Conservation (phyloP, 1,284 basidiomycete species). For the Cryptococcus sp. region DNA sequence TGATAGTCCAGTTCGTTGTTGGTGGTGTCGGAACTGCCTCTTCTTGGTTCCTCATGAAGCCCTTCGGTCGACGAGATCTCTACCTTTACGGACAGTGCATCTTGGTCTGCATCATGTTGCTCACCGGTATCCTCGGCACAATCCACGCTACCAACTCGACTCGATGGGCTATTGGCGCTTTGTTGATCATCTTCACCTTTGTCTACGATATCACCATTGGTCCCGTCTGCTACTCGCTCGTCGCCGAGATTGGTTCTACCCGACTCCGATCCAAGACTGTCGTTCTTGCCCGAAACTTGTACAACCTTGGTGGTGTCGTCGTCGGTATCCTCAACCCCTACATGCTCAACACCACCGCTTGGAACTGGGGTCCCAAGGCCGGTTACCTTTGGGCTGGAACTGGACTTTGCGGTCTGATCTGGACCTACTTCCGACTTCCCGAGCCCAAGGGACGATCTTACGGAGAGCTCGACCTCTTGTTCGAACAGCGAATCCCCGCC, state of each 20-base stretch:
- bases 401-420: constrained; percentile 8
- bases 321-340: constrained; percentile 46
- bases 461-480: constrained; percentile 29
- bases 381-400: constrained; percentile 34
- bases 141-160: constrained; percentile 1
- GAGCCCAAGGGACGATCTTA: constrained; percentile 19
- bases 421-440: constrained; percentile 34
- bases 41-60: constrained; percentile 42
- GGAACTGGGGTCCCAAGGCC: constrained; percentile 47
- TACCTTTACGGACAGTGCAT: constrained; percentile 22
- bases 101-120: constrained; percentile 3
- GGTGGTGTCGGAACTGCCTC: constrained; percentile 26
- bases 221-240: constrained; percentile 16
- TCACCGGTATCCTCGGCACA: constrained; percentile 8
- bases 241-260: constrained; percentile 44
- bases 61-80: constrained; percentile 45
- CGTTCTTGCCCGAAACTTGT: constrained; percentile 39
- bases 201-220: constrained; percentile 20
- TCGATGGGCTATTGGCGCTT: constrained; percentile 11
- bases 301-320: constrained; percentile 47
- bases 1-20: too few species aligned
- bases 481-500: constrained; percentile 32
- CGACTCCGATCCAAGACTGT: constrained; percentile 49
- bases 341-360: constrained; percentile 49
- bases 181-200: constrained; percentile 19